A percentile compares a stretch with the other conserved stretches of the same genome.
Conservation (phyloP, 78 protist genomes). For the Speleostelium caveatum region DNA sequence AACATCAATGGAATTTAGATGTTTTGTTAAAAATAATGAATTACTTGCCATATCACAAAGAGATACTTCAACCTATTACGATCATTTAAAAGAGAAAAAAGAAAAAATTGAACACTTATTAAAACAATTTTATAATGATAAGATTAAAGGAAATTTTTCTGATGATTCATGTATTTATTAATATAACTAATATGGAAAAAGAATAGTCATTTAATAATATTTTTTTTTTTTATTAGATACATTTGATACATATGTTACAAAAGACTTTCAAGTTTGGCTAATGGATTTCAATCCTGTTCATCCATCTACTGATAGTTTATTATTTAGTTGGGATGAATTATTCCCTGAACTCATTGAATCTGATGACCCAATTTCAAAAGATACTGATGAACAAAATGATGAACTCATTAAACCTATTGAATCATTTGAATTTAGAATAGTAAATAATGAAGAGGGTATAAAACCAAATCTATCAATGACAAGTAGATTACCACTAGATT, state of each 20-base stretch:
- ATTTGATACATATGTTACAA: slow-evolving; percentile 45
- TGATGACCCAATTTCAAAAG: slow-evolving; percentile 4
- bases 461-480: slow-evolving; percentile 59
- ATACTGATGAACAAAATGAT: not conserved
- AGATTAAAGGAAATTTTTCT: slow-evolving; percentile 12
- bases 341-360: slow-evolving; percentile 21
- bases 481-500: slow-evolving; percentile 50
- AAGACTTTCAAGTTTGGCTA: slow-evolving; percentile 7
- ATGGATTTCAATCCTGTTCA: slow-evolving; percentile 71
- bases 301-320: slow-evolving; percentile 58
- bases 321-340: slow-evolving; percentile 67
- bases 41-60: slow-evolving; percentile 76
- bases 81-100: slow-evolving; percentile 41
- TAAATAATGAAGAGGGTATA: slow-evolving; percentile 28
- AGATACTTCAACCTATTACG: slow-evolving; percentile 39
- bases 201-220: not conserved
- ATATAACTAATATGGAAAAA: not conserved
- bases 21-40: slow-evolving; percentile 63
- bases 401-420: not conserved
- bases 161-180: slow-evolving; percentile 37
- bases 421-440: slow-evolving; percentile 39
- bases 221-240: slow-evolving; percentile 10
- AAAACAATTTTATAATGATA: not conserved
- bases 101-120: slow-evolving; percentile 13
- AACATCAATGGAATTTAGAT: slow-evolving; percentile 78